These are phyloP conservation scores for Leishmania turanica DNA, from an alignment of 208 protist genomes.

Conservation along the genomic window DNA sequence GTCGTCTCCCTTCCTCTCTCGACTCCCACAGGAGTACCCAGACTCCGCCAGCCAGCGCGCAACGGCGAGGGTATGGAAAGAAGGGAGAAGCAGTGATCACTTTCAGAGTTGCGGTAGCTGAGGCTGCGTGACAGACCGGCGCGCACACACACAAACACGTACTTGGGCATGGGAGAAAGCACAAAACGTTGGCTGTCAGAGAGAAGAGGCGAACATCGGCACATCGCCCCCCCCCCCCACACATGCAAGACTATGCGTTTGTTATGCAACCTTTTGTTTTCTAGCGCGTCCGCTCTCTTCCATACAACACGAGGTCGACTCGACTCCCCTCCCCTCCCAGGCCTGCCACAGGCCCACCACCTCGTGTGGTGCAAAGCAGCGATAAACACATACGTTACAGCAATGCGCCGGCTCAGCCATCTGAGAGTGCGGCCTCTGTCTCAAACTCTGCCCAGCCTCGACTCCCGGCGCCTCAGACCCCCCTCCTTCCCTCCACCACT, in stretches of 20 bases:
- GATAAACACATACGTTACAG: no score
- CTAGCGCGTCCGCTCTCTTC: no score
- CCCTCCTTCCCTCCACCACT: background rate
- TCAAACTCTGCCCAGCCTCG: background rate
- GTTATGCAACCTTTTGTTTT: no score
- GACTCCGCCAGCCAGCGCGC: background rate
- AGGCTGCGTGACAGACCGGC: background rate
- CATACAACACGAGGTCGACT: no score
- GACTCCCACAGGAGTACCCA: background rate
- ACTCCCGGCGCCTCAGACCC: background rate
- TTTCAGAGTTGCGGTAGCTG: background rate
- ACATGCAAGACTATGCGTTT: background rate
- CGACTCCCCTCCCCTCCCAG: background rate
- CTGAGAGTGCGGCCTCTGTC: no score
- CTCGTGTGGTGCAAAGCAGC: no score
- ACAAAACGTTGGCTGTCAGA: background rate
- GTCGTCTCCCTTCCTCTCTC: background rate
- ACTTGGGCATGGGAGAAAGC: background rate
- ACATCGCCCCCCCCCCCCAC: no score
- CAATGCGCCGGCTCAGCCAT: no score
- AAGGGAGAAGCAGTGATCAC: background rate
- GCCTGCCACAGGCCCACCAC: background rate
- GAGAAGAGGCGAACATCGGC: background rate
- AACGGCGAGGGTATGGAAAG: background rate
- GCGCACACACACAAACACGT: background rate